Evolutionary conservation across 225 moss, liverwort and hornwort genomes (phyloP), one percentile per base, ranked within the genome.

Genomic region (Pseudisothecium myosuroides): DNA sequence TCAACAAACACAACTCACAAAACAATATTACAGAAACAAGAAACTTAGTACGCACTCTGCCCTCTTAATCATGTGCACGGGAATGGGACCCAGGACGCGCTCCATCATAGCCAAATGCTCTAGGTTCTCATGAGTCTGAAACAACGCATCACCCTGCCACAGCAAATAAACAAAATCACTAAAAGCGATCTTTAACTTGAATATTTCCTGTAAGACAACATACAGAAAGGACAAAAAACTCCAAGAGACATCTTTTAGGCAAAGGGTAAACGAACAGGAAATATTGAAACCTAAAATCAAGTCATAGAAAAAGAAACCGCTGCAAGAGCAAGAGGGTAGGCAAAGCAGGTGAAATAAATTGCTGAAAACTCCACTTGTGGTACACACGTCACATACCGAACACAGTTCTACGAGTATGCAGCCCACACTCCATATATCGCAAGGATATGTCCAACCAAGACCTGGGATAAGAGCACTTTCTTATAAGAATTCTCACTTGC

Each of bases 81-180:
- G 98, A 74, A 98, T 94, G 39, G 96, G 93, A 80, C 98, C 97
- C 62, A 98, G 93, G 73, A 98, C 97, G 65, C 98, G 97, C 89
- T 98, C 98, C 98, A 97, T 97, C 98, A 98, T 98, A 24, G 98
- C 96, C 50, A 98, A 93, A 93, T 98, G 97, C 93, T 97, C 98
- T 92, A 98, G 90, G 83, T 98, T 98, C 90, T 98, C 98, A 92
- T 97, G 98, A 55, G 98, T 97, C 90, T 98, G 97, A 92, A 98
- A 98, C 76, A 98, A 89, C 75, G 98, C 98, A 91, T 96, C 97
- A 66, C 98, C 98, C 98, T 98, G 94, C 89, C 81, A 93, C 84
- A 90, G 82, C 60, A 89, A 90, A 90, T 86, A 77, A 59, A 86
- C 71, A 76, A 68, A 66, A 56, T 90, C 65, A 93, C 80, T 80